These are phyloP conservation scores for Setaria viridis DNA, from an alignment of 202 grass and related monocot species.

Conservation along the genomic window DNA sequence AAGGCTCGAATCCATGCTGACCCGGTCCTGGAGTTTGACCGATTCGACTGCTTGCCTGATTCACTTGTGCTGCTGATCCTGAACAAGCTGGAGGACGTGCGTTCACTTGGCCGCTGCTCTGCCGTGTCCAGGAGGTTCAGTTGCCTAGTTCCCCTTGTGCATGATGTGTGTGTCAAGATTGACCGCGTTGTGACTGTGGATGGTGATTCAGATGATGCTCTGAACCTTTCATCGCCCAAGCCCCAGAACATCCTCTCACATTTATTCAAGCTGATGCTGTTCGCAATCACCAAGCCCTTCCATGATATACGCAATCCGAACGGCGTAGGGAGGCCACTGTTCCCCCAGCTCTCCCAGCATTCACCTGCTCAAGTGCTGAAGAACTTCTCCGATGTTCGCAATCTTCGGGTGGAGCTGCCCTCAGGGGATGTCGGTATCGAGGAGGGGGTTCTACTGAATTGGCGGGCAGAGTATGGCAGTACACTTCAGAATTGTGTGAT, in stretches of 20 bases:
- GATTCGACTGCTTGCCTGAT: slow-evolving; percentile 70
- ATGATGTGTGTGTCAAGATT: slow-evolving; percentile 78
- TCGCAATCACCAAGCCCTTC: slow-evolving; percentile 71
- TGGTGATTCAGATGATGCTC: slow-evolving; percentile 53
- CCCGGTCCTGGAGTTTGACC: slow-evolving; percentile 57
- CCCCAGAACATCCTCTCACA: slow-evolving; percentile 60
- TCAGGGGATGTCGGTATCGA: slow-evolving; percentile 66
- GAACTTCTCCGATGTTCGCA: slow-evolving; percentile 67
- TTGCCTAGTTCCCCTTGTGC: slow-evolving; percentile 61
- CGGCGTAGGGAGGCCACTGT: slow-evolving; percentile 42
- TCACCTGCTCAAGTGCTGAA: slow-evolving; percentile 78
- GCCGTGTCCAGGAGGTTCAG: slow-evolving; percentile 78
- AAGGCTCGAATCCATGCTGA: slow-evolving; percentile 64
- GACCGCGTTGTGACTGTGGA: slow-evolving; percentile 69
- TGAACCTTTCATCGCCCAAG: slow-evolving; percentile 53
- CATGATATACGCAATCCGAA: slow-evolving; percentile 47
- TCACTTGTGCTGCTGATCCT: slow-evolving; percentile 77
- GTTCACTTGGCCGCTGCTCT: slow-evolving; percentile 69
- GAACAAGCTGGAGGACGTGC: slow-evolving; percentile 77
- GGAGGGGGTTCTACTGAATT: slow-evolving; percentile 77
- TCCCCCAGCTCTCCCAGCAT: slow-evolving; percentile 64
- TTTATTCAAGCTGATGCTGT: slow-evolving; percentile 70
- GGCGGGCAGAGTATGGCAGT: slow-evolving; percentile 76
- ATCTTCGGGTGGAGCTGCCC: slow-evolving; percentile 76
- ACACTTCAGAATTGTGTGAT: slow-evolving; percentile 85